Conservation (phyloP, 768 basidiomycete species). For the Russula foetens region DNA sequence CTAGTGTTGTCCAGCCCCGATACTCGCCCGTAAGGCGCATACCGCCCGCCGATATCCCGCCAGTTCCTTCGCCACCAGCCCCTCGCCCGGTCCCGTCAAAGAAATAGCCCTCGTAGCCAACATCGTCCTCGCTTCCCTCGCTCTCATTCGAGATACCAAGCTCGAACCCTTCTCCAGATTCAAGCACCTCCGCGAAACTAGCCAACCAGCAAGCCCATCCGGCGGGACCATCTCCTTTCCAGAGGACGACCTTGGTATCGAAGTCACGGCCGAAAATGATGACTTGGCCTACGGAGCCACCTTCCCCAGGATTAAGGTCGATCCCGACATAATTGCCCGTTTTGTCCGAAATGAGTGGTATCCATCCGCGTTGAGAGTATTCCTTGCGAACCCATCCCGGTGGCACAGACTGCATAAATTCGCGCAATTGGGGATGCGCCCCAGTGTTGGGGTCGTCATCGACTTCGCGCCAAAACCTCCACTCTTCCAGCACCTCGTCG, state of each 20-base stretch:
- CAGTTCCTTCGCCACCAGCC: slow-evolving; percentile 72
- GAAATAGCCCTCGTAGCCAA: slow-evolving; percentile 85
- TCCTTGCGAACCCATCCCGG: slow-evolving; percentile 80
- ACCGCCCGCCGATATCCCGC: slow-evolving; percentile 59
- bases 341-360: slow-evolving; percentile 90
- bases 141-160: slow-evolving; percentile 48
- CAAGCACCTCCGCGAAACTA: slow-evolving; percentile 85
- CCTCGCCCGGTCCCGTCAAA: slow-evolving; percentile 72
- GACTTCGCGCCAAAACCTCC: slow-evolving; percentile 93
- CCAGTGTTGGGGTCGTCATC: slow-evolving; percentile 85
- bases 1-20: slow-evolving; percentile 85
- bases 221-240: slow-evolving; percentile 79
- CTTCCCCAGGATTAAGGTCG: slow-evolving; percentile 80
- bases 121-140: slow-evolving; percentile 72
- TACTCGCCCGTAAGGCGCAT: slow-evolving; percentile 79
- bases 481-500: slow-evolving; percentile 91
- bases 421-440: slow-evolving; percentile 60
- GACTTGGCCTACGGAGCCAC: slow-evolving; percentile 79
- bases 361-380: slow-evolving; percentile 94
- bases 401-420: slow-evolving; percentile 84
- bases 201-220: slow-evolving; percentile 97
- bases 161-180: slow-evolving; percentile 84
- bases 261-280: slow-evolving; percentile 99
- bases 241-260: slow-evolving; percentile 94
- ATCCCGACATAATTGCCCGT: slow-evolving; percentile 95